A percentile compares a stretch with the other conserved stretches of the same genome.
phyloP scores from a whole-genome alignment of 2,329 filamentous ascomycete genomes.

The Aspergillaceae sp. region DNA sequence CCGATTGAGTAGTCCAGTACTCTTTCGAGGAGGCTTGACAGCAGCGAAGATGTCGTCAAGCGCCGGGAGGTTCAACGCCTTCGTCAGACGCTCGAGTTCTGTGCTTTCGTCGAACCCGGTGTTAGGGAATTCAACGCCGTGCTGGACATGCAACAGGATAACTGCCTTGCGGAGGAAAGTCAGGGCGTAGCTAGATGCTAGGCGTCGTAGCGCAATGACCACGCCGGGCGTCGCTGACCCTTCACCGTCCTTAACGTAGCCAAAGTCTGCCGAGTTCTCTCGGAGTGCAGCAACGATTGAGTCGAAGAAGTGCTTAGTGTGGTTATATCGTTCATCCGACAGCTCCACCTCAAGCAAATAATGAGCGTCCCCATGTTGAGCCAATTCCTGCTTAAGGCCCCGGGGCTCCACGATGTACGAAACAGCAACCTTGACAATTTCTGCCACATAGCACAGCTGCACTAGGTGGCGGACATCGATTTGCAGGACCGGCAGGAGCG shows the following conservation, averaged over 20 bases:
- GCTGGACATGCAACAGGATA: constrained; percentile 77
- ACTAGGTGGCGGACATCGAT: constrained; percentile 72
- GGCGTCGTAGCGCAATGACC: constrained; percentile 25
- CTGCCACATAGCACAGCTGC: constrained; percentile 78
- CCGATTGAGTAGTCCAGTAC: constrained; percentile 37
- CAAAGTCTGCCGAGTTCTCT: constrained; percentile 28
- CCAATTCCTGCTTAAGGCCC: constrained; percentile 27
- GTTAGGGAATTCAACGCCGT: constrained; percentile 77
- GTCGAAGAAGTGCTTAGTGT: constrained; percentile 30
- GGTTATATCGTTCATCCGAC: constrained; percentile 19
- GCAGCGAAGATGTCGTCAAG: constrained; percentile 69
- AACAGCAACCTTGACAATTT: constrained; percentile 73
- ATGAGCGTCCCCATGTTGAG: constrained; percentile 19
- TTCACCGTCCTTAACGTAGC: constrained; percentile 31
- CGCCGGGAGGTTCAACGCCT: constrained; percentile 64
- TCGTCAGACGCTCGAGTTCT: constrained; percentile 74
- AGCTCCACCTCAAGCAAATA: constrained; percentile 19
- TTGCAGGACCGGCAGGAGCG: constrained; percentile 56
- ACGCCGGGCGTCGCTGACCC: constrained; percentile 24
- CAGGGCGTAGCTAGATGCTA: constrained; percentile 73
- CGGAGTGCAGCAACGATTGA: constrained; percentile 30
- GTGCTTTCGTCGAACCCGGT: constrained; percentile 58
- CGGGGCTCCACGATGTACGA: constrained; percentile 41
- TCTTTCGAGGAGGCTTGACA: constrained; percentile 36
- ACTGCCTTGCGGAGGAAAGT: constrained; percentile 77